Evolutionary conservation across 768 basidiomycete genomes (phyloP).

Genomic region (Mrakia gelida): DNA sequence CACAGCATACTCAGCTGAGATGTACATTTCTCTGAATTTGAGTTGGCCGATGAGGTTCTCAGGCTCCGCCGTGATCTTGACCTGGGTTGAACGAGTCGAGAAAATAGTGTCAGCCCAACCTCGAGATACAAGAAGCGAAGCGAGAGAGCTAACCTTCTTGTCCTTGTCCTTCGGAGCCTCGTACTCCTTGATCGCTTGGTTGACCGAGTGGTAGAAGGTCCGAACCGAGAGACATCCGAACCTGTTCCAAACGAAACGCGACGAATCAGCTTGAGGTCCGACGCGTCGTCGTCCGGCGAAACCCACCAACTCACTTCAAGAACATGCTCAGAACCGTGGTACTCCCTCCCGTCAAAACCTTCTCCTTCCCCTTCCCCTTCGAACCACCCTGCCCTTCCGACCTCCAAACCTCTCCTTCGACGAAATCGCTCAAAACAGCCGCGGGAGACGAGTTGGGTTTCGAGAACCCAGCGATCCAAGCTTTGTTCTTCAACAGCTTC

Average conservation of each 20-base stretch:
- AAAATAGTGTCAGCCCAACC: too few species aligned
- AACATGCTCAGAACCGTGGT: constrained; percentile 24
- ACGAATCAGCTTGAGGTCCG: constrained; percentile 39
- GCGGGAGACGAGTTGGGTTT: constrained; percentile 46
- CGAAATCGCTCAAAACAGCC: constrained; percentile 36
- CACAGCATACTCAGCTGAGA: constrained; percentile 43
- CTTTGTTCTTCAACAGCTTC: constrained; percentile 37
- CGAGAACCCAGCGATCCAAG: constrained; percentile 44
- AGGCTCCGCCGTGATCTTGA: constrained; percentile 38
- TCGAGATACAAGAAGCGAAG: not conserved
- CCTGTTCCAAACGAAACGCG: constrained; percentile 40
- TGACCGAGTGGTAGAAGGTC: constrained; percentile 44
- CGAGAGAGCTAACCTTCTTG: not conserved
- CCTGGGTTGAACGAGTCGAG: not conserved
- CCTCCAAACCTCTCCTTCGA: constrained; percentile 21
- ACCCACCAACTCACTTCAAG: constrained; percentile 29
- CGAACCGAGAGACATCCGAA: constrained; percentile 46
- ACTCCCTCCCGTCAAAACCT: not conserved
- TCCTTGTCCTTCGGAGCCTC: constrained; percentile 5
- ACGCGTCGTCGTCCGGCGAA: too few species aligned
- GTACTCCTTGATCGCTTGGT: constrained; percentile 39
- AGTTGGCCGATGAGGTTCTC: constrained; percentile 44
- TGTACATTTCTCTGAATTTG: constrained; percentile 46
- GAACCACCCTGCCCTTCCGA: not conserved
- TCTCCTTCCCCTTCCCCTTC: not conserved